Conservation (phyloP, 805 yeast genomes). For the Metschnikowia henanensis region DNA sequence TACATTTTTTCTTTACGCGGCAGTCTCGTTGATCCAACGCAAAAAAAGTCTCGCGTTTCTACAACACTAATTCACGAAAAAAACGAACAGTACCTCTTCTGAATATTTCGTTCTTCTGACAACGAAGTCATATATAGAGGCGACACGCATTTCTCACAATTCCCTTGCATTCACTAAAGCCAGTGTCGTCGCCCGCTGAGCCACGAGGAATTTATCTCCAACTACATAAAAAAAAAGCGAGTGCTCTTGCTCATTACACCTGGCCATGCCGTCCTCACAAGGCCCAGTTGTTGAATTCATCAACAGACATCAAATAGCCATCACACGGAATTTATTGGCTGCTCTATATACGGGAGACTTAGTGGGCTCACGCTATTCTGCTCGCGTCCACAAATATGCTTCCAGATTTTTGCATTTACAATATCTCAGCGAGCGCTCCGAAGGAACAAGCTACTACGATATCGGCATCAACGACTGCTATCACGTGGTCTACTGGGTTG, state of each 20-base stretch:
- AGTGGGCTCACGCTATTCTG: constrained; percentile 14
- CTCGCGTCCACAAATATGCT: constrained; percentile 25
- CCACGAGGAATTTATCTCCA: background rate
- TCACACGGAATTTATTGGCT: constrained; percentile 30
- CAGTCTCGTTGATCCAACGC: constrained; percentile 4
- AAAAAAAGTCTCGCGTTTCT: constrained; percentile 11
- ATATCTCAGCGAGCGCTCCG: constrained; percentile 18
- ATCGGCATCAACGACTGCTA: constrained; percentile 57
- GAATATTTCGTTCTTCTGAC: background rate
- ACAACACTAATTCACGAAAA: constrained; percentile 9
- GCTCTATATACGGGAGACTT: constrained; percentile 28
- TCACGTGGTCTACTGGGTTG: constrained; percentile 53
- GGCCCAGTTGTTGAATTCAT: constrained; percentile 18
- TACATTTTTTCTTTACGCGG: constrained; percentile 6
- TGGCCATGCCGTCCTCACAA: constrained; percentile 9
- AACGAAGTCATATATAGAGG: constrained; percentile 4
- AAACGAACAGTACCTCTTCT: constrained; percentile 1
- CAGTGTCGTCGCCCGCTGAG: constrained; percentile 8
- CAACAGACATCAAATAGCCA: constrained; percentile 38
- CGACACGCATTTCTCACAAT: constrained; percentile 2
- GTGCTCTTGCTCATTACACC: background rate
- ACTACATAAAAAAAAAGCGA: background rate
- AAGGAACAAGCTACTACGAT: constrained; percentile 40
- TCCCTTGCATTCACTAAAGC: constrained; percentile 1
- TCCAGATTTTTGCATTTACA: constrained; percentile 39